These are phyloP conservation scores for Nephelium lappaceum DNA, from an alignment of 345 rosid genomes.

Conservation along the genomic window DNA sequence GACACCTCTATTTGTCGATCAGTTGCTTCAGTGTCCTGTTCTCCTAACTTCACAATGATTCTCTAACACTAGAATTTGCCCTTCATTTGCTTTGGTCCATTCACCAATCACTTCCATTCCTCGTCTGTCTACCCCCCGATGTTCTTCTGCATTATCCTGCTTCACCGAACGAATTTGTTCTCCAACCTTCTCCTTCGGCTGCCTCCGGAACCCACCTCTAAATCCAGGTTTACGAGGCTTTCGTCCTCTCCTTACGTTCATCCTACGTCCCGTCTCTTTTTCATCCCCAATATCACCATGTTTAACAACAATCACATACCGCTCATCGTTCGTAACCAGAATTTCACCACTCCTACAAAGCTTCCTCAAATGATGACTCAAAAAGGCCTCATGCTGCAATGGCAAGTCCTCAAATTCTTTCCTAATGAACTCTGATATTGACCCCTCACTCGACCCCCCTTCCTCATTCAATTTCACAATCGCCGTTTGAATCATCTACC, in stretches of 20 bases:
- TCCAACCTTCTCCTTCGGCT: neutral
- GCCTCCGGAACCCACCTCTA: neutral
- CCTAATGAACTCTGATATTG: slow-evolving; percentile 26
- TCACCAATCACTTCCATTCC: neutral
- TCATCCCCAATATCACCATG: neutral
- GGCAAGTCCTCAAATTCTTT: slow-evolving; percentile 33
- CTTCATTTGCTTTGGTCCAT: neutral
- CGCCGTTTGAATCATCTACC: slow-evolving; percentile 38
- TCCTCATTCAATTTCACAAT: slow-evolving; percentile 29
- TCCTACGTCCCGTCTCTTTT: neutral
- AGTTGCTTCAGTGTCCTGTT: neutral
- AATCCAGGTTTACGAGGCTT: no score
- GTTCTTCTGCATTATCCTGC: neutral
- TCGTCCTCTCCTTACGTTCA: neutral
- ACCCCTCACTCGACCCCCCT: slow-evolving; percentile 29
- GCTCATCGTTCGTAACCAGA: slow-evolving; percentile 2
- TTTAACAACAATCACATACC: slow-evolving; percentile 14
- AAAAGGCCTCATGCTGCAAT: slow-evolving; percentile 31
- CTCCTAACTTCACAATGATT: neutral
- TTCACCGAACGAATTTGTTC: neutral
- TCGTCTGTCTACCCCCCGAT: no score
- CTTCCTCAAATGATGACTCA: slow-evolving; percentile 44
- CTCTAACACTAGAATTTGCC: neutral
- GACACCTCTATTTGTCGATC: slow-evolving; percentile 12
- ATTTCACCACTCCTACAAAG: slow-evolving; percentile 25